Conservation (phyloP, 2,329 filamentous ascomycete genomes). For the Tricladium varicosporioides region DNA sequence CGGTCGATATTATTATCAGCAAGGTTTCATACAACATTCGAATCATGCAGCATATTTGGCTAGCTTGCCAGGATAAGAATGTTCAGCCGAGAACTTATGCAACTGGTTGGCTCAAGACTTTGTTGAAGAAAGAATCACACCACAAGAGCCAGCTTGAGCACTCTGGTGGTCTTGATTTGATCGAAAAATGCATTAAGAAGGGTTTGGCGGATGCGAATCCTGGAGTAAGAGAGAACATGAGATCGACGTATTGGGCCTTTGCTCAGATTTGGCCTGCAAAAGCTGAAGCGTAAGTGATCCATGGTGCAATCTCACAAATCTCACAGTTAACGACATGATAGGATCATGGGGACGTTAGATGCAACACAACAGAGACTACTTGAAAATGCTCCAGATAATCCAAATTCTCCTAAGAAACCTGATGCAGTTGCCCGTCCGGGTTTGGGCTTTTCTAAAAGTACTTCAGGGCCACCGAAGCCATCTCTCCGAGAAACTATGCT, state of each 20-base stretch:
- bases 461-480: slow-evolving; percentile 54
- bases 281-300: slow-evolving; percentile 64
- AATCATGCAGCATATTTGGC: slow-evolving; percentile 81
- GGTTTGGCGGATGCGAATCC: slow-evolving; percentile 88
- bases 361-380: slow-evolving; percentile 74
- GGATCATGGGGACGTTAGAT: slow-evolving; percentile 78
- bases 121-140: slow-evolving; percentile 72
- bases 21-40: slow-evolving; percentile 77
- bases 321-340: slow-evolving; percentile 32
- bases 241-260: slow-evolving; percentile 84
- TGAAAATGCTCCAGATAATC: slow-evolving; percentile 81
- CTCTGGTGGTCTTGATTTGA: slow-evolving; percentile 73
- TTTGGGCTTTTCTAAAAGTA: slow-evolving; percentile 61
- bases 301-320: too few species aligned
- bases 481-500: slow-evolving; percentile 81
- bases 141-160: slow-evolving; percentile 86
- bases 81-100: slow-evolving; percentile 79
- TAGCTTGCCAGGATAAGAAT: slow-evolving; percentile 89
- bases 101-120: slow-evolving; percentile 77
- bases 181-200: slow-evolving; percentile 87
- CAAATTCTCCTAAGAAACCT: slow-evolving; percentile 60
- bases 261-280: slow-evolving; percentile 72
- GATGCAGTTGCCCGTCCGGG: slow-evolving; percentile 53
- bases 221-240: slow-evolving; percentile 81
- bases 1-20: slow-evolving; percentile 77